Evolutionary conservation across 2,329 filamentous ascomycete genomes (phyloP), one percentile per base, ranked within the genome.

Genomic region (Teratosphaeria nubilosa): DNA sequence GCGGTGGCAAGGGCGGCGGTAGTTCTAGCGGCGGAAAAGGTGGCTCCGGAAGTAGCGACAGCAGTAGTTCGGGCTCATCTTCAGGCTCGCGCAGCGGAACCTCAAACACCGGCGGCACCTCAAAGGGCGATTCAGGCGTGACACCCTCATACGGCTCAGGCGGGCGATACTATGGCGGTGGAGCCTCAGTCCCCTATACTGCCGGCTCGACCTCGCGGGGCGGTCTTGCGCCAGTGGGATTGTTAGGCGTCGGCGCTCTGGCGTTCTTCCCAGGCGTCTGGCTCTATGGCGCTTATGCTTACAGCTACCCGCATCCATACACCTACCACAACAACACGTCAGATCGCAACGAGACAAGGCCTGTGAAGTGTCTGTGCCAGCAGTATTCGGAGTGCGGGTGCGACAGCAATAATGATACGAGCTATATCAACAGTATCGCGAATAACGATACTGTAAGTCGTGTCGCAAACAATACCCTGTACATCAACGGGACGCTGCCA

Each of bases 401-500:
- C 68, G 87, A 91, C 60, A 84, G 88, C 57, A 86, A 84, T 64
- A 77, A 79, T 58, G 77, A 86, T 69, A 73, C 87, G 59, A 74
- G 81, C 62, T 77, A 80, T 9, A 68, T 91, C 10, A 77, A 91
- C 51, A 72, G 72, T 5, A 77, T 79, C 34, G 77, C 77, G 37
- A 83, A 78, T 62, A 86, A 90, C 74, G 78, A 82, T 65, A 78
- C 77, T 0, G 64, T 90, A 1, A 79, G 89, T 58, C 80, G 77
- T 13, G 80, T 91, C 1, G 82, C 80, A 2, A 73, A 78, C 56
- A 68, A 69, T 1, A 69, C 66, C 2, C 80, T 94, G 41, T 76
- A 88, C 31, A 75, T 92, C 69, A 90, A 91, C 69, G 89, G 89
- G n/a, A 88, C 86, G 0, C 75, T 92, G 3, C 31, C 51, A 7